Base-by-base conservation (phyloP, 192 early-diverging fungal genomes). In the Neocallimastix lanati region DNA sequence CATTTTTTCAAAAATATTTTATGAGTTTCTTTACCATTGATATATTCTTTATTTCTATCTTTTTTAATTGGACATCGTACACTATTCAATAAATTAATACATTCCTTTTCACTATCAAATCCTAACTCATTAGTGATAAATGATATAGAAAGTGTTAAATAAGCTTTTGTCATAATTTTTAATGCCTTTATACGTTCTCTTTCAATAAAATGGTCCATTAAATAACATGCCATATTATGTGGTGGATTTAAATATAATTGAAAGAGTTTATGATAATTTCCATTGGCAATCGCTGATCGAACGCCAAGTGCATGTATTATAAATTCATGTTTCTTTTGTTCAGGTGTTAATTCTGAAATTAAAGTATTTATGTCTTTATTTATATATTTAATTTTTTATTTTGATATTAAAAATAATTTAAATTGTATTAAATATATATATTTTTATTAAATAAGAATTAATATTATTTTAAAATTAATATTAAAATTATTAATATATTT, bases 171-270 rank as follows among this genome's bases (percentile, higher is more conserved):
- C 78, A 98, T 90, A 27, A 85, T 85, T 77, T 87, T 90, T 82
- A 98, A 82, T 67, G 94, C 92, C 28, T 87, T 83, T 28, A 94
- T 86, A 38, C 97, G 89, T 84, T 98, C 95, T 28, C 96, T 92
- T 76, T 92, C 92, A 1, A 93, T 81, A 85, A 98, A 98, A 36
- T 95, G 91, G 85, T 97, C 95, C 89, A 99, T 95, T 25, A 99
- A 83, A 85, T 94, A 96, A 13, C 86, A 88, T 37, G 92, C 90
- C 94, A 97, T 93, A 82, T 95, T 92, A 7, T 77, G 16, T 12
- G 96, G 96, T 6, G 93, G 90, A 21, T 58, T 80, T 30, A 84
- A 81, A 83, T 96, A 96, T 40, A 98, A 79, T 76, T 84, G 80
- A 84, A 99, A 99, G 79, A 96, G 88, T 27, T 85, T 83, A 83